Conservation (phyloP, 495 filamentous ascomycete genomes). For the Pyrenula massariospora region DNA sequence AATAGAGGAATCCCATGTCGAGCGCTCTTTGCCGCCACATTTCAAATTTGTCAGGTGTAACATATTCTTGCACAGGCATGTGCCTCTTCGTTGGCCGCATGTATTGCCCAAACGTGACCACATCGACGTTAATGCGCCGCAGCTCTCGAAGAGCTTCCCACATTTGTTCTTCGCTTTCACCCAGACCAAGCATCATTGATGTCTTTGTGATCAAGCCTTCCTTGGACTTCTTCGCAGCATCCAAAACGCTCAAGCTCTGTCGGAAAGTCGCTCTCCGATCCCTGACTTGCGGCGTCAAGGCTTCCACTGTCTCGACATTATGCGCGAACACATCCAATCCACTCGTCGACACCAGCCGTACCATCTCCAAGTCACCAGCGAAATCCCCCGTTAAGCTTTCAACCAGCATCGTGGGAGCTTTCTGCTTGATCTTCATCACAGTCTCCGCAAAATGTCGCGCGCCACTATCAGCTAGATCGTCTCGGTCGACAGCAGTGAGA, state of each 20-base stretch:
- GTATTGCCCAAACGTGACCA: slow-evolving; percentile 97
- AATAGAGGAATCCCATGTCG: slow-evolving; percentile 94
- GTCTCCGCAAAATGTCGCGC: slow-evolving; percentile 90
- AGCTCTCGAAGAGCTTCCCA: slow-evolving; percentile 72
- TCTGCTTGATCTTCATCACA: slow-evolving; percentile 84
- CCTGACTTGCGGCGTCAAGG: slow-evolving; percentile 73
- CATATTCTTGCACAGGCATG: slow-evolving; percentile 89
- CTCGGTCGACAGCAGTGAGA: slow-evolving; percentile 83
- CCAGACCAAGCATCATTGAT: slow-evolving; percentile 89
- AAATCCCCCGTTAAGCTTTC: slow-evolving; percentile 93
- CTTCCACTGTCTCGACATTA: slow-evolving; percentile 93
- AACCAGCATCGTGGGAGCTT: slow-evolving; percentile 76
- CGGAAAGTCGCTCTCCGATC: slow-evolving; percentile 85
- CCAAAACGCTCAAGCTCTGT: slow-evolving; percentile 70
- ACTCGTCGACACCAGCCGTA: slow-evolving; percentile 65
- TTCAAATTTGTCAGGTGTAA: slow-evolving; percentile 83
- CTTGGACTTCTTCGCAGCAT: slow-evolving; percentile 65
- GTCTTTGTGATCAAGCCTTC: slow-evolving; percentile 88
- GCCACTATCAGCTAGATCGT: slow-evolving; percentile 83
- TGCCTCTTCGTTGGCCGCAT: slow-evolving; percentile 98
- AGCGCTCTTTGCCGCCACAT: slow-evolving; percentile 81
- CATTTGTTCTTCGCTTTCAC: slow-evolving; percentile 85
- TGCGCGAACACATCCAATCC: slow-evolving; percentile 95
- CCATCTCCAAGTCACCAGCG: slow-evolving; percentile 71
- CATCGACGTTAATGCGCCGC: slow-evolving; percentile 69